These are phyloP conservation scores for Arctium lappa DNA, from an alignment of 129 eudicot species.

Conservation along the genomic window DNA sequence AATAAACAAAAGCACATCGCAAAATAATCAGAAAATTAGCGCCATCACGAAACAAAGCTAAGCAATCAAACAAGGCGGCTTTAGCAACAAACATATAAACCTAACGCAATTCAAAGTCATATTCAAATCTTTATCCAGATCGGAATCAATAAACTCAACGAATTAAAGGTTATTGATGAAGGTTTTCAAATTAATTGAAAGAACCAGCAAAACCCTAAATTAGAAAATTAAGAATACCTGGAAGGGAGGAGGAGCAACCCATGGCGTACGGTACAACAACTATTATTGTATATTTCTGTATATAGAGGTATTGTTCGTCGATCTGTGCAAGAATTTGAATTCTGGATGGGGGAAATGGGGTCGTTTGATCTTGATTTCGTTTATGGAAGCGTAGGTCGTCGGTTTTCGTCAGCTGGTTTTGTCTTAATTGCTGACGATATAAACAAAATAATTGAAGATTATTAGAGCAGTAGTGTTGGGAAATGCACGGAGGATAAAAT, in stretches of 20 bases:
- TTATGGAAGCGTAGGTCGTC: slow-evolving; percentile 21
- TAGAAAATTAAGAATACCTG: slow-evolving; percentile 30
- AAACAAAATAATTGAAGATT: background rate
- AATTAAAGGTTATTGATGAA: background rate
- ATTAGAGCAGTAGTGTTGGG: no score
- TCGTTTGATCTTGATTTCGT: slow-evolving; percentile 19
- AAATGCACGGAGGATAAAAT: no score
- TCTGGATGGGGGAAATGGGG: background rate
- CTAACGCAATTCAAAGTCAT: slow-evolving; percentile 7
- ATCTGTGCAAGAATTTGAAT: slow-evolving; percentile 6
- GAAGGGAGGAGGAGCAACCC: slow-evolving; percentile 74
- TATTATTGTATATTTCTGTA: background rate
- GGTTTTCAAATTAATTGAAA: background rate
- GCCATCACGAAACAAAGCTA: background rate
- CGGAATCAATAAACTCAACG: background rate
- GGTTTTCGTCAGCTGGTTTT: slow-evolving; percentile 15
- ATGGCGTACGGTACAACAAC: slow-evolving; percentile 23
- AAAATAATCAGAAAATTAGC: background rate
- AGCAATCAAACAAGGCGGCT: background rate
- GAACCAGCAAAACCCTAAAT: slow-evolving; percentile 15
- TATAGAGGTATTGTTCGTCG: slow-evolving; percentile 5
- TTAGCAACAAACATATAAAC: slow-evolving; percentile 1
- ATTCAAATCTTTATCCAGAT: background rate
- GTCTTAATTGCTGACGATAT: background rate
- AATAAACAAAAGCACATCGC: background rate